Percentiles rank a stretch among this genome's conserved stretches.
Conservation (phyloP, 202 grass and related monocot genomes). For the Eragrostis tef region DNA sequence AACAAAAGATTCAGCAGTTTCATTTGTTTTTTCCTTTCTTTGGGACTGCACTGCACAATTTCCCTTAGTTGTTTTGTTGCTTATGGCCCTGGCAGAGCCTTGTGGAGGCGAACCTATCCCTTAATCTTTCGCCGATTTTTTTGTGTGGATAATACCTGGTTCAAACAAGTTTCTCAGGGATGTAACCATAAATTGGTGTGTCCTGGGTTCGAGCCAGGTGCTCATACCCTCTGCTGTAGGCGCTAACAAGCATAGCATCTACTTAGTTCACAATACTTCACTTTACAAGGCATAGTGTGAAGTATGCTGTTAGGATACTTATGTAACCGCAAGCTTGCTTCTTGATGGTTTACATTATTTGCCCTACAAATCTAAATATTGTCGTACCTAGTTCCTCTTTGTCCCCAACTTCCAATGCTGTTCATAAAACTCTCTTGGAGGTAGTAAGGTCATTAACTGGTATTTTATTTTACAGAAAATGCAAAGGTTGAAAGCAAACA, state of each 20-base stretch:
- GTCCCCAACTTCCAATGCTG: conserved; percentile 20
- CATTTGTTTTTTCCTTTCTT: background rate
- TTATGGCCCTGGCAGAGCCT: background rate
- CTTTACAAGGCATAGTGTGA: conserved; percentile 23
- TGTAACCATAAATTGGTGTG: background rate
- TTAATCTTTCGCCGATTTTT: too few relatives aligned
- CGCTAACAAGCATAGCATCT: background rate
- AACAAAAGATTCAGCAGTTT: background rate
- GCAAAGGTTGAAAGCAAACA: conserved; percentile 55
- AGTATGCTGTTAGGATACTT: conserved; percentile 23
- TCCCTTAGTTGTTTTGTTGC: background rate
- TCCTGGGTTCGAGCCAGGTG: background rate
- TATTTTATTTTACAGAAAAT: conserved; percentile 57
- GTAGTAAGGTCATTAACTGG: conserved; percentile 27
- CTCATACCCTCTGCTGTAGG: background rate
- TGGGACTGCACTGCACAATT: background rate
- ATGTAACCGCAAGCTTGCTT: conserved; percentile 15
- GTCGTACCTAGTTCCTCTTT: conserved; percentile 14
- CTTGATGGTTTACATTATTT: conserved; percentile 28
- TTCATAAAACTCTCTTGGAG: conserved; percentile 31
- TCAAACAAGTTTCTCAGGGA: background rate
- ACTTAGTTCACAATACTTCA: conserved; percentile 14
- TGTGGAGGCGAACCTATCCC: too few relatives aligned
- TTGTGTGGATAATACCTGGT: background rate
- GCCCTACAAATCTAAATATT: background rate